Percentiles rank a stretch among this genome's conserved stretches.
phyloP scores from a whole-genome alignment of 148 eudicot genomes.

The Limonium bicolor region DNA sequence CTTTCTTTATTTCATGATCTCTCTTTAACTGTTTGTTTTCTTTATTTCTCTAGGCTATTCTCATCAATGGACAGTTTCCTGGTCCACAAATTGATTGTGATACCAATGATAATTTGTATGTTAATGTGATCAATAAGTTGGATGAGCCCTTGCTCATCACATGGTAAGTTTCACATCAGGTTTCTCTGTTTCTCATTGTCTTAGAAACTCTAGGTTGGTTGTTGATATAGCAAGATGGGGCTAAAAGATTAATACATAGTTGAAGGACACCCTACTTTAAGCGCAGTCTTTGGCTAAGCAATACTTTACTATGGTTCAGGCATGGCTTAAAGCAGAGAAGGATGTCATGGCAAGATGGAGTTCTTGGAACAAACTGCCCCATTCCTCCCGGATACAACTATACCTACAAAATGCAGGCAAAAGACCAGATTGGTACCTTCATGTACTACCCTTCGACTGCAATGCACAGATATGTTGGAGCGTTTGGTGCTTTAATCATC shows the following conservation, averaged over 20 bases:
- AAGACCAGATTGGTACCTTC: constrained; percentile 72
- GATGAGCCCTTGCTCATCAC: constrained; percentile 69
- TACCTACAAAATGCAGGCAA: constrained; percentile 66
- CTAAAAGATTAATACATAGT: too few species aligned
- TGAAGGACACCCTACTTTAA: too few species aligned
- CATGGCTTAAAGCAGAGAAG: constrained; percentile 62
- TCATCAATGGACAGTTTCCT: constrained; percentile 69
- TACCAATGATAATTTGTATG: constrained; percentile 57
- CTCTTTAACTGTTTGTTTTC: background rate
- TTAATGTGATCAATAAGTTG: constrained; percentile 37
- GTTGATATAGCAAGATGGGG: too few species aligned
- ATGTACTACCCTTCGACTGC: constrained; percentile 53
- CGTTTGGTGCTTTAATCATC: constrained; percentile 45
- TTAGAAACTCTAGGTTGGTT: too few species aligned
- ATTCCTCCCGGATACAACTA: constrained; percentile 57
- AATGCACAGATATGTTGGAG: constrained; percentile 58
- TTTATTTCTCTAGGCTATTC: constrained; percentile 32
- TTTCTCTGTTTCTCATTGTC: too few species aligned
- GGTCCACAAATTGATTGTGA: constrained; percentile 46
- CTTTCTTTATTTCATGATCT: background rate
- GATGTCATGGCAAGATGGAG: constrained; percentile 72
- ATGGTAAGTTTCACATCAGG: constrained; percentile 51
- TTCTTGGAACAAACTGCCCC: constrained; percentile 73
- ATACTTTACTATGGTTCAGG: constrained; percentile 19
- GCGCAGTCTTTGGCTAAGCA: too few species aligned